Evolutionary conservation across 1,284 basidiomycete species (phyloP).

Genomic region (Boletus semigastroideus): DNA sequence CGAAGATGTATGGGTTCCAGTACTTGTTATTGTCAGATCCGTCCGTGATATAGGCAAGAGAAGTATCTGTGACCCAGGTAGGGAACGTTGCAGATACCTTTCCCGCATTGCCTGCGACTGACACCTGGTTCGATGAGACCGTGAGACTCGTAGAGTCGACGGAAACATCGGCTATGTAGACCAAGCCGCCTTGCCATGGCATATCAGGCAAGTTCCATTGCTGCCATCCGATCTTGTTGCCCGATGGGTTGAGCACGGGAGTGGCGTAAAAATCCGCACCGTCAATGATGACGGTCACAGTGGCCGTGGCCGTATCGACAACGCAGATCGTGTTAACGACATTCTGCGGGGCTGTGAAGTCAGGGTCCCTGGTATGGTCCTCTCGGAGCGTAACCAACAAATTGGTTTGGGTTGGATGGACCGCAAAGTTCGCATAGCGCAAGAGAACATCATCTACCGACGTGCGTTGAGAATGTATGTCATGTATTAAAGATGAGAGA

Average conservation of each 20-base stretch:
- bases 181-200: conserved; percentile 74
- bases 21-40: conserved; percentile 58
- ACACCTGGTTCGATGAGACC: background rate
- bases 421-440: conserved; percentile 47
- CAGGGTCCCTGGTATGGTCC: conserved; percentile 50
- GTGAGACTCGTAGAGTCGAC: background rate
- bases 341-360: background rate
- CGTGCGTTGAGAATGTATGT: background rate
- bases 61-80: conserved; percentile 57
- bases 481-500: background rate
- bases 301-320: conserved; percentile 29
- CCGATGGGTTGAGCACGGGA: conserved; percentile 65
- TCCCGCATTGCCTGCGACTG: conserved; percentile 31
- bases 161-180: conserved; percentile 50
- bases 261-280: conserved; percentile 54
- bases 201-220: conserved; percentile 76
- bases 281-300: conserved; percentile 17
- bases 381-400: conserved; percentile 41
- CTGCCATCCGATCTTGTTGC: conserved; percentile 62
- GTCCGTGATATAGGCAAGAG: conserved; percentile 63
- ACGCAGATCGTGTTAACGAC: conserved; percentile 3
- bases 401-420: conserved; percentile 18
- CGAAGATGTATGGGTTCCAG: conserved; percentile 63
- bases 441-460: conserved; percentile 31
- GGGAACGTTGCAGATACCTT: background rate